These are phyloP conservation scores for Poa annua DNA, from an alignment of 176 grass and related monocot species.

Conservation along the genomic window DNA sequence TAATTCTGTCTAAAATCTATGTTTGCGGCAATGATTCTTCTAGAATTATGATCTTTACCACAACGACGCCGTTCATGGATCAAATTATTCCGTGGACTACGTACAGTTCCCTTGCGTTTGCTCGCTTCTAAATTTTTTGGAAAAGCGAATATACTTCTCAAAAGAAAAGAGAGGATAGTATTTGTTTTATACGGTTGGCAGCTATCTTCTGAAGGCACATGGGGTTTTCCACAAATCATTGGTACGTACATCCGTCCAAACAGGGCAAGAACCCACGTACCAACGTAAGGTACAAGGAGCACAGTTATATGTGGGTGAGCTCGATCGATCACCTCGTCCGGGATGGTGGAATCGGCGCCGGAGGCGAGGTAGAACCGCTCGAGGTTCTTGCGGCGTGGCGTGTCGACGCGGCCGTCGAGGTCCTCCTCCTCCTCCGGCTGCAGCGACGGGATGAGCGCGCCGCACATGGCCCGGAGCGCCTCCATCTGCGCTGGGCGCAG, in stretches of 20 bases:
- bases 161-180: too few species aligned
- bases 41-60: too few species aligned
- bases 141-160: background rate
- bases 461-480: constrained; percentile 70
- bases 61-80: too few species aligned
- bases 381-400: constrained; percentile 27
- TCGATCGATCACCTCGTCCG: constrained; percentile 58
- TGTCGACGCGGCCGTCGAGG: constrained; percentile 35
- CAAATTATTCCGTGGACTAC: too few species aligned
- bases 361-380: constrained; percentile 71
- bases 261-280: background rate
- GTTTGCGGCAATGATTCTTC: too few species aligned
- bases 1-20: too few species aligned
- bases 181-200: background rate
- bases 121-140: too few species aligned
- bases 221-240: too few species aligned
- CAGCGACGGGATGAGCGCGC: constrained; percentile 64
- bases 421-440: constrained; percentile 37
- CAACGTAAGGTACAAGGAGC: background rate
- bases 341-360: constrained; percentile 50
- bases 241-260: background rate
- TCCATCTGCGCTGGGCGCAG: constrained; percentile 62
- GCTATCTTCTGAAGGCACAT: background rate
- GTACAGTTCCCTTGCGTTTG: too few species aligned
- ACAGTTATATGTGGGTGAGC: background rate